Percentiles rank a stretch among this genome's conserved stretches.
Conservation (phyloP, 305 asterid genomes). For the Salvia sclarea region DNA sequence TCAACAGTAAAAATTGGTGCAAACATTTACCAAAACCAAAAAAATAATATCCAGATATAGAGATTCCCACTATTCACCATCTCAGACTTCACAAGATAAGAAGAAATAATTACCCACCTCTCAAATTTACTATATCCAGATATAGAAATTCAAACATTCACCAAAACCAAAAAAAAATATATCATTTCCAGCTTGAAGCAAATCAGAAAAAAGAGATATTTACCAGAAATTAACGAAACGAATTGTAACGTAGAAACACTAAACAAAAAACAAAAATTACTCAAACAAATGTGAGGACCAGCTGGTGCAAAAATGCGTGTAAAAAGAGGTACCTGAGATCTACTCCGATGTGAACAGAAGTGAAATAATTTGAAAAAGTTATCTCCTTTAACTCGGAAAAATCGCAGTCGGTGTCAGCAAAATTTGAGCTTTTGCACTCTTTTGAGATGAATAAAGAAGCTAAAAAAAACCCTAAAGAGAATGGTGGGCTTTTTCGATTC, state of each 20-base stretch:
- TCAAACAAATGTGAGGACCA: neutral
- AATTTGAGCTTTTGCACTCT: neutral
- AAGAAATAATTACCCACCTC: neutral
- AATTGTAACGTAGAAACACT: neutral
- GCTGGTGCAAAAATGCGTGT: slow-evolving; percentile 19
- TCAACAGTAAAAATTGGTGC: neutral
- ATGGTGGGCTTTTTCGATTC: slow-evolving; percentile 38
- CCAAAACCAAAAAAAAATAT: neutral
- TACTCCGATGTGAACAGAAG: slow-evolving; percentile 13
- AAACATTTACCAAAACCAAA: too few relatives aligned
- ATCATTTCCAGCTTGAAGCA: neutral
- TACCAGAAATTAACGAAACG: slow-evolving; percentile 14
- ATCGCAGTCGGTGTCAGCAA: neutral
- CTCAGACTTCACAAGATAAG: neutral
- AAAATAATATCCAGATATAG: too few relatives aligned
- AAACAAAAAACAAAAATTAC: neutral
- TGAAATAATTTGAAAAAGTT: slow-evolving; percentile 1
- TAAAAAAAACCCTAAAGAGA: slow-evolving; percentile 34
- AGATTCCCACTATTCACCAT: neutral
- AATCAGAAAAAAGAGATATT: slow-evolving; percentile 5
- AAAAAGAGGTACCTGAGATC: slow-evolving; percentile 40
- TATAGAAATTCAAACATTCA: neutral
- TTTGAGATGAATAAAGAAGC: neutral
- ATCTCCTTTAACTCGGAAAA: slow-evolving; percentile 1
- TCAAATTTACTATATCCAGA: neutral